Evolutionary conservation across 2,329 filamentous ascomycete genomes (phyloP), one percentile per base, ranked within the genome.

Genomic region (Talaromyces funiculosus): DNA sequence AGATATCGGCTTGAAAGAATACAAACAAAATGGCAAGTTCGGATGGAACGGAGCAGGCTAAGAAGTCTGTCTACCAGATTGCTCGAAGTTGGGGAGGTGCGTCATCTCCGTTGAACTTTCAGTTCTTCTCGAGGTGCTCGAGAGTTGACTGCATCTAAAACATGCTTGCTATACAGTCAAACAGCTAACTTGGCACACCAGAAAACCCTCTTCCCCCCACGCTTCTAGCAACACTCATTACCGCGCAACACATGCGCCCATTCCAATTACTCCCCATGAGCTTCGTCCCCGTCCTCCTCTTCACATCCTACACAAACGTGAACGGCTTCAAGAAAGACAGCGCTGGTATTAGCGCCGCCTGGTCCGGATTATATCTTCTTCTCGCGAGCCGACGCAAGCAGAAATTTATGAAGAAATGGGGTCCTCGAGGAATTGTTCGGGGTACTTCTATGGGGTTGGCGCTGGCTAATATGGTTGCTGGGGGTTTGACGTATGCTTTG

Each of bases 221-320:
- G 10, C 73, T 87, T 12, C 81, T 88, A 45, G 86, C 87, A 61
- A 86, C 86, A 8, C 77, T 89, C 45, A 82, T 89, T 65, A 82
- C 85, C 42, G 84, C 86, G 10, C 84, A 88, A 67, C 84, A 88
- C 75, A 77, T 82, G 45, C 84, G 84, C n/a, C 86, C 87, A 7
- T 85, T 87, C 72, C 85, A 86, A 69, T 69, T 79, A 6, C 77
- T 89, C 0, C 86, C 86, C 3, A 86, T 89, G 81, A 73, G 86
- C 64, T 89, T 89, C 70, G 82, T 86, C 4, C 86, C 86, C 2
- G 76, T 87, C 60, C 78, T 89, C 3, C 79, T 89, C 61, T 86
- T 88, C 75, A 82, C 82, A 56, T 83, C 83, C 61, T 89, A 89
- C 68, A 75, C 88, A 47, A 89, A 88, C 69, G 68, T 89, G 31